Evolutionary conservation across 2,329 filamentous ascomycete species (phyloP).

Genomic region (Aspergillus ustus): DNA sequence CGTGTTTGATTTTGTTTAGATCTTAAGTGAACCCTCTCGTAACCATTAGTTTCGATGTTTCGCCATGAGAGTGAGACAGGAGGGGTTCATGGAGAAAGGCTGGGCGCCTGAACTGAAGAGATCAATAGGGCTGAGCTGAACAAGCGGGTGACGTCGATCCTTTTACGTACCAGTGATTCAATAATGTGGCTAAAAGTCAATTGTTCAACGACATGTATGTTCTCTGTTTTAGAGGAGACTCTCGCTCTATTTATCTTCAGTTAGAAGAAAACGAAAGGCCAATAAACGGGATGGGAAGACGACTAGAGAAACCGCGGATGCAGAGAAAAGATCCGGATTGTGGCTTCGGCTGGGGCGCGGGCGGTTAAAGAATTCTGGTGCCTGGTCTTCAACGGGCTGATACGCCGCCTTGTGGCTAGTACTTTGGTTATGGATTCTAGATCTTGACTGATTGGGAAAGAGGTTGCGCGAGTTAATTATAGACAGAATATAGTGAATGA

Average conservation of each 20-base stretch:
- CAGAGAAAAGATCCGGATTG: not conserved
- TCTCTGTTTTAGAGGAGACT: not conserved
- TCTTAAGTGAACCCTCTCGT: not conserved
- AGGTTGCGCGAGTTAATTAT: not conserved
- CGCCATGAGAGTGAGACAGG: not conserved
- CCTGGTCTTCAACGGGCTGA: not conserved
- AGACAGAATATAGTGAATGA: not conserved
- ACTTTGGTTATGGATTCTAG: not conserved
- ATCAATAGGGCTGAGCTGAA: not conserved
- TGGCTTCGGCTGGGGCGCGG: not conserved
- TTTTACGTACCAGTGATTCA: not conserved
- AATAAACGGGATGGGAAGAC: not conserved
- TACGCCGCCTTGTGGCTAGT: not conserved
- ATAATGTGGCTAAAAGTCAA: not conserved
- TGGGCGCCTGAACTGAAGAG: not conserved
- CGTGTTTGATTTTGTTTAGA: not conserved
- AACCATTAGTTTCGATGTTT: not conserved
- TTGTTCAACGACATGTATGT: no score
- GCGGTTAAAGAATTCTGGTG: not conserved
- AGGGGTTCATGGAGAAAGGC: not conserved
- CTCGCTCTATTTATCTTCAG: not conserved
- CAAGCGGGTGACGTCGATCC: not conserved
- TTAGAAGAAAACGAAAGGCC: not conserved
- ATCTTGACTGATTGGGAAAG: not conserved
- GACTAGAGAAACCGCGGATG: not conserved